A percentile compares a stretch with the other conserved stretches of the same genome.
Conservation (phyloP, 768 basidiomycete species). For the Lepiota venenata region DNA sequence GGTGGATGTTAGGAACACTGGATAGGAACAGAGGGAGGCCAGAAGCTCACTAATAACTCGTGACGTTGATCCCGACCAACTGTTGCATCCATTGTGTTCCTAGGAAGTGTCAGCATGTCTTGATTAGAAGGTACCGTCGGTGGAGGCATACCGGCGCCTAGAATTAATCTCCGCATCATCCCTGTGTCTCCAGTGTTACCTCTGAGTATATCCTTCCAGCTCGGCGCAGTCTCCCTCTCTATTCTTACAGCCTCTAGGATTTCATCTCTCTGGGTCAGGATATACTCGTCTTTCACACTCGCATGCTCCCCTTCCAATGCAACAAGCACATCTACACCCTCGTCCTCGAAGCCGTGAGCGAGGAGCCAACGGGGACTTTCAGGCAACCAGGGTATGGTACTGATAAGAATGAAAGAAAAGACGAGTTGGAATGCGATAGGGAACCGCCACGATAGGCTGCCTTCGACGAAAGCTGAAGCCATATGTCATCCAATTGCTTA, state of each 20-base stretch:
- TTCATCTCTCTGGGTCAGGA: conserved; percentile 34
- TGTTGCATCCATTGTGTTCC: conserved; percentile 54
- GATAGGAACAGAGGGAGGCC: neutral
- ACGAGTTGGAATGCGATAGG: conserved; percentile 49
- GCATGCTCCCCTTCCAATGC: conserved; percentile 39
- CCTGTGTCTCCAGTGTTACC: conserved; percentile 42
- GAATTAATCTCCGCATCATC: conserved; percentile 39
- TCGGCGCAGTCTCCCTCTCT: conserved; percentile 38
- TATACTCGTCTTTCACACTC: conserved; percentile 30
- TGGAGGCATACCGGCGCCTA: conserved; percentile 36
- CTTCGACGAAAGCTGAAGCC: conserved; percentile 42
- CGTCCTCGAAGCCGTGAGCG: conserved; percentile 39
- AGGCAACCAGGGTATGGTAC: conserved; percentile 46
- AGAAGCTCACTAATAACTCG: conserved; percentile 42
- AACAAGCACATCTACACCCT: conserved; percentile 38
- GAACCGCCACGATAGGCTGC: conserved; percentile 45
- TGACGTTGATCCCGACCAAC: conserved; percentile 48
- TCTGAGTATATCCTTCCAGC: conserved; percentile 37
- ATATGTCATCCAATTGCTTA: conserved; percentile 54
- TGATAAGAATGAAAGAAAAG: conserved; percentile 41
- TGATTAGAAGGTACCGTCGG: neutral
- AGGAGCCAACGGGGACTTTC: conserved; percentile 49
- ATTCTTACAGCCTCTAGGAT: conserved; percentile 42
- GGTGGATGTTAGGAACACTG: neutral
- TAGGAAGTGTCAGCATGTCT: conserved; percentile 11